Percentiles rank a stretch among this genome's conserved stretches.
Conservation (phyloP, 2,329 filamentous ascomycete species). For the Penicillium corylophilum region DNA sequence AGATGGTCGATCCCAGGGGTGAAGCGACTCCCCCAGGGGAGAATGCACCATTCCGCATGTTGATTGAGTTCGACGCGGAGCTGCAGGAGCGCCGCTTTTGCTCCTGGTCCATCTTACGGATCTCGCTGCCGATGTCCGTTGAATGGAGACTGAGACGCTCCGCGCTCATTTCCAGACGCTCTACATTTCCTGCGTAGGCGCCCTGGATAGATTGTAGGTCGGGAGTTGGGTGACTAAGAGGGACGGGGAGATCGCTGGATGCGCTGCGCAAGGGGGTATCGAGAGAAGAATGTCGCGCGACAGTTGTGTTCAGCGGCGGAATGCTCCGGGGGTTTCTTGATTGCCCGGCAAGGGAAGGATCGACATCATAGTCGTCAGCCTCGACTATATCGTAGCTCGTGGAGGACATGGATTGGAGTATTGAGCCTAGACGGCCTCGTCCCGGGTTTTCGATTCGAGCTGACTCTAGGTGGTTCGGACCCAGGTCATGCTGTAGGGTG, state of each 20-base stretch:
- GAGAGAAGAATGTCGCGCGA: slow-evolving; percentile 26
- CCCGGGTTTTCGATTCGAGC: slow-evolving; percentile 28
- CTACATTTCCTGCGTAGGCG: slow-evolving; percentile 51
- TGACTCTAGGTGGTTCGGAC: slow-evolving; percentile 27
- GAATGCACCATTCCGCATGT: slow-evolving; percentile 42
- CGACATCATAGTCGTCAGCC: slow-evolving; percentile 47
- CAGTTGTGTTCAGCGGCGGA: slow-evolving; percentile 30
- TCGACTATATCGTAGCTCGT: slow-evolving; percentile 49
- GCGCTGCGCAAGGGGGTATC: slow-evolving; percentile 40
- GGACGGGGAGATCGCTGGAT: slow-evolving; percentile 42
- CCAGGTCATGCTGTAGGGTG: slow-evolving; percentile 31
- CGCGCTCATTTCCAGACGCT: slow-evolving; percentile 49
- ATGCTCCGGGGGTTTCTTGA: slow-evolving; percentile 26
- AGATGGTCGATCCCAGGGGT: slow-evolving; percentile 44
- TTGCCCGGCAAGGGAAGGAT: slow-evolving; percentile 24
- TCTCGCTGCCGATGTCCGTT: slow-evolving; percentile 45
- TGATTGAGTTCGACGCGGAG: slow-evolving; percentile 45
- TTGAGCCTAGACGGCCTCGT: slow-evolving; percentile 29
- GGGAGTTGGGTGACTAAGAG: slow-evolving; percentile 50
- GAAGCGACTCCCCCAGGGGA: slow-evolving; percentile 41
- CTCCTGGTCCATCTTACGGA: slow-evolving; percentile 47
- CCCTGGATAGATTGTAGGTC: slow-evolving; percentile 52
- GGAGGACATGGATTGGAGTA: slow-evolving; percentile 40
- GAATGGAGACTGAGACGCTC: slow-evolving; percentile 50
- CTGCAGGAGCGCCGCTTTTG: slow-evolving; percentile 44